Evolutionary conservation across 2,329 filamentous ascomycete species (phyloP).

Genomic region (Colletotrichum sp.): DNA sequence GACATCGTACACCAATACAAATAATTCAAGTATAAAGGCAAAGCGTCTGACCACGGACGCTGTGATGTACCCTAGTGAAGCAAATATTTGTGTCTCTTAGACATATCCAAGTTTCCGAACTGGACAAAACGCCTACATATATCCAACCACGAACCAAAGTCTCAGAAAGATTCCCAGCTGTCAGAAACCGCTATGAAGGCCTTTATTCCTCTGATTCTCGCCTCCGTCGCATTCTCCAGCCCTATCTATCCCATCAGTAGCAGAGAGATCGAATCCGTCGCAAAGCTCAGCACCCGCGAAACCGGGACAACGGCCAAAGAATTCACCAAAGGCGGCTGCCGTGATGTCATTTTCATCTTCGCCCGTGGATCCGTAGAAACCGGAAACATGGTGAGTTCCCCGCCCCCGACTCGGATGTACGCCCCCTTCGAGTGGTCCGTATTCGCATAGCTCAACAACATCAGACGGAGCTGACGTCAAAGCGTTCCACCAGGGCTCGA

Average conservation of each 20-base stretch:
- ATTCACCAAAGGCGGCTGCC: not conserved
- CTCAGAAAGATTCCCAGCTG: not conserved
- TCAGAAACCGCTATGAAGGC: not conserved
- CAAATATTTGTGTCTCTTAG: not conserved
- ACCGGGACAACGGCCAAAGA: not conserved
- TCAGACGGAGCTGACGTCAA: not conserved
- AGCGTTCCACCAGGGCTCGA: constrained; percentile 2
- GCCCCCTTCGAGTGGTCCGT: constrained; percentile 27
- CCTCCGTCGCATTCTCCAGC: not conserved
- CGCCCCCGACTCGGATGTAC: not conserved
- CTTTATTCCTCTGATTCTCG: not conserved
- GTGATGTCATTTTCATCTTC: constrained; percentile 40
- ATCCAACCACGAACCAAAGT: not conserved
- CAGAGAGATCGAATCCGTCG: not conserved
- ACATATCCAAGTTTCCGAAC: not conserved
- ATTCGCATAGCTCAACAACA: not conserved
- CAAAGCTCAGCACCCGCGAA: not conserved
- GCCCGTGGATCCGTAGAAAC: constrained; percentile 41
- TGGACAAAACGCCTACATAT: no score
- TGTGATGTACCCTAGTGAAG: accelerated
- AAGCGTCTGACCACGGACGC: not conserved
- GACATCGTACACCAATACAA: not conserved
- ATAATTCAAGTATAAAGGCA: not conserved
- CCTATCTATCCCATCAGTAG: not conserved
- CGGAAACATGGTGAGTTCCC: constrained; percentile 39